Base-by-base conservation (phyloP, 139 green algal genomes). In the Gonium pectorale region DNA sequence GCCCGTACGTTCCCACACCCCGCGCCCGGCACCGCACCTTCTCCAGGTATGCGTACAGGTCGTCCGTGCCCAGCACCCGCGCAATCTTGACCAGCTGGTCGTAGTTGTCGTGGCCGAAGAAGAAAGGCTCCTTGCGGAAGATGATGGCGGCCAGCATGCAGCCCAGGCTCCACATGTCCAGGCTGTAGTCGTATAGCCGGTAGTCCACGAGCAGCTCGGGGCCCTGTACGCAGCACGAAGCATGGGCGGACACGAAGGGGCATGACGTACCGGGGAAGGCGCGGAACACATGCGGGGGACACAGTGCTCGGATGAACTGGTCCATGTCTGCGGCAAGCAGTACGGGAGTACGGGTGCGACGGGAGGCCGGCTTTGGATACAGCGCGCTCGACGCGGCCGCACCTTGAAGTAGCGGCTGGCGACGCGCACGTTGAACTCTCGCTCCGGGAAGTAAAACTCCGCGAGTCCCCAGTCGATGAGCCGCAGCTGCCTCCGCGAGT, bases 401-500 rank as follows among this genome's bases (percentile, higher is more conserved):
- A 70, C 89, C 90, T 99, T 99, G 93, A 99, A 99, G 92, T 99
- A 99, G 0, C 96, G 56, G 0, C 86, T 95, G 1, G 98, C 98
- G 51, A 99, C 98, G 22, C 98, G 94, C 66, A 99, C 98, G 89
- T 99, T 99, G 92, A 99, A 99, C 86, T 96, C 93, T 5, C 94
- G 92, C 33, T 93, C 94, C 4, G 97, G 95, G 84, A 98, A 94
- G 91, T 99, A 99, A 81, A 99, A 99, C 91, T 99, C 98, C 21
- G 98, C 97, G 33, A 99, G 90, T 26, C 98, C 98, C 97, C 98
- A 99, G 91, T 99, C 98, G 73, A 99, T 99, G 46, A 99, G 92
- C 31, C 98, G 89, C 85, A 99, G 92, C 90, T 98, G 85, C 26
- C 94, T 90, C 89, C 95, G 90, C 67, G 94, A 88, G 86, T 99